Percentiles rank a stretch among this genome's conserved stretches.
Evolutionary conservation across 1,284 basidiomycete genomes (phyloP).

Genomic region (Cryptococcus sp.): DNA sequence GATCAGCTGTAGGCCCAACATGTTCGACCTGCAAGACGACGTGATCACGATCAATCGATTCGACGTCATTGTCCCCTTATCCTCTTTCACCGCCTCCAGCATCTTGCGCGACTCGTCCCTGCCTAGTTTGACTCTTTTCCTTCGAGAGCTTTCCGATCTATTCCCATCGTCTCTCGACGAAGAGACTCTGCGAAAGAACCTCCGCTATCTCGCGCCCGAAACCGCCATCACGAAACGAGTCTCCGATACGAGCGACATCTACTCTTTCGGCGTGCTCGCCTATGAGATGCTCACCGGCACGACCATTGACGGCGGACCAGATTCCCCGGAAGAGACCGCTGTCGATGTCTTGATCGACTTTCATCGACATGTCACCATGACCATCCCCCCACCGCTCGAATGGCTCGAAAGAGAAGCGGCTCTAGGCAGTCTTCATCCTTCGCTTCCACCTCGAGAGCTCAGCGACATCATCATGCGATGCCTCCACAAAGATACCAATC

Average conservation of each 20-base stretch:
- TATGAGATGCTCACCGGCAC: constrained; percentile 35
- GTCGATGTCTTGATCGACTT: constrained; percentile 31
- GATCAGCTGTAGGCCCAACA: constrained; percentile 26
- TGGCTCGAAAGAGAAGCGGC: constrained; percentile 16
- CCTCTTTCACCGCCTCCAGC: constrained; percentile 9
- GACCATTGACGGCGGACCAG: constrained; percentile 29
- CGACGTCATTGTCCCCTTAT: constrained; percentile 15
- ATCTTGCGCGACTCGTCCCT: constrained; percentile 8
- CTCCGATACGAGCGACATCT: constrained; percentile 30
- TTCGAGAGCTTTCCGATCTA: constrained; percentile 15
- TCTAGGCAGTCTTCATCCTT: constrained; percentile 5
- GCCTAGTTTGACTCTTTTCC: constrained; percentile 14
- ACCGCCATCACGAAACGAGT: constrained; percentile 20
- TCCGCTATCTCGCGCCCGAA: constrained; percentile 39
- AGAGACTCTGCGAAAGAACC: constrained; percentile 10
- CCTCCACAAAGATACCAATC: constrained; percentile 29
- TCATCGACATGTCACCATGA: constrained; percentile 27
- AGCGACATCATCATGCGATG: constrained; percentile 39
- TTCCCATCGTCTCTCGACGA: constrained; percentile 1
- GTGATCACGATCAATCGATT: constrained; percentile 6
- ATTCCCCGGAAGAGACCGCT: constrained; percentile 17
- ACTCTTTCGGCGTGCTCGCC: constrained; percentile 35
- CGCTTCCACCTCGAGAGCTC: constrained; percentile 25
- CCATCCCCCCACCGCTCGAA: constrained; percentile 18
- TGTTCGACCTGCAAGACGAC: constrained; percentile 11